Conservation (phyloP, 2,329 filamentous ascomycete genomes). For the Calonectria fujianensis region DNA sequence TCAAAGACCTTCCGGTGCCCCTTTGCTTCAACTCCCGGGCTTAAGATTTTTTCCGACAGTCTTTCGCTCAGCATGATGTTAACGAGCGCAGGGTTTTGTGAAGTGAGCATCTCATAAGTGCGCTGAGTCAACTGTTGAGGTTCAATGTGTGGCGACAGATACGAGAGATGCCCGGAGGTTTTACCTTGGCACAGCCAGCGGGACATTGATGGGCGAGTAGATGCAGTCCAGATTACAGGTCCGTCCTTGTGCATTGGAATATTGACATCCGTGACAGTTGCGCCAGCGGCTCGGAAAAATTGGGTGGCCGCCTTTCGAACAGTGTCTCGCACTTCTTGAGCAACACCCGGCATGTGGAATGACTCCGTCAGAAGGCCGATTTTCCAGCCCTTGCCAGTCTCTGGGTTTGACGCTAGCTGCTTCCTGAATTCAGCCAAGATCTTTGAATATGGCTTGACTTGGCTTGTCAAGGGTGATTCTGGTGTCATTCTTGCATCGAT, state of each 20-base stretch:
- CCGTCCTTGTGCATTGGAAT: conserved; percentile 69
- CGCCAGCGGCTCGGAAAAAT: conserved; percentile 63
- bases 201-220: conserved; percentile 60
- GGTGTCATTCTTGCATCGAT: conserved; percentile 65
- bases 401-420: conserved; percentile 35
- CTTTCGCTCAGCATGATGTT: conserved; percentile 67
- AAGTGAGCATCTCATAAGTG: conserved; percentile 64
- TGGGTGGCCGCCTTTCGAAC: conserved; percentile 59
- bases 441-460: conserved; percentile 60
- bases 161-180: conserved; percentile 58
- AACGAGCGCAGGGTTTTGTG: conserved; percentile 66
- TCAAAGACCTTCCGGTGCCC: conserved; percentile 66
- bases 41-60: conserved; percentile 53
- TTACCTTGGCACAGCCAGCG: conserved; percentile 57
- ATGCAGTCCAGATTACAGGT: conserved; percentile 58
- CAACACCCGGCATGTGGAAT: conserved; percentile 62
- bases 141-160: conserved; percentile 58
- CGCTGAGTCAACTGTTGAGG: conserved; percentile 62
- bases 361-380: conserved; percentile 68
- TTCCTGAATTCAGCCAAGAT: conserved; percentile 43
- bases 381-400: conserved; percentile 56
- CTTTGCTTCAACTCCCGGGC: conserved; percentile 62
- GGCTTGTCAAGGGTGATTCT: conserved; percentile 59
- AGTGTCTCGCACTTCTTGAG: conserved; percentile 61
- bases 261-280: conserved; percentile 65